Base-by-base conservation (phyloP, 805 yeast genomes). In the Cephaloascus fragrans region DNA sequence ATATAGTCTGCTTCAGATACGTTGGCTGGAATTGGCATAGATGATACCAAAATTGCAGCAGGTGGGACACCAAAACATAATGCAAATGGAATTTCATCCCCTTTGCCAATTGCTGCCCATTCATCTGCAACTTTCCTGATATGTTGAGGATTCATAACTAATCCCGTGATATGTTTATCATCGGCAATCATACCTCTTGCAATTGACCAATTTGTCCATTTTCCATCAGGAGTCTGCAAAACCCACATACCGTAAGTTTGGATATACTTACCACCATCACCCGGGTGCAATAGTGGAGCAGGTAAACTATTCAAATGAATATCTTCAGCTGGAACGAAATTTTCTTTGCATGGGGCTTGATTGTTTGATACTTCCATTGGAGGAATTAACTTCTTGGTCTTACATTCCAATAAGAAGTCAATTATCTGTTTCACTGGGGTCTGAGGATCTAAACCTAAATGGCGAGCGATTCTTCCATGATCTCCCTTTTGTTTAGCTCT, bases 41-140 rank as follows among this genome's bases (percentile, higher is more conserved):
- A 46, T 38, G 50, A 42, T 15, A 47, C 52, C 34, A 53, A 36
- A 18, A 53, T 52, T 12, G 57, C 53, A 10, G 59, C 56, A 3
- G 59, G 57, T 10, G 57, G 59, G 19, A 50, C 57, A 34, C 57
- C 59, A 38, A 54, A 54, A 36, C 50, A 44, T 35, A 54, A 43
- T 4, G 49, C 47, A 35, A 44, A 49, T 9, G 57, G 57, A 15
- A 53, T 43, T 16, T 45, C 31, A 15, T 44, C 41, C 9, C 50
- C 56, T 36, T 48, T 48, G 16, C 56, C 55, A 28, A 46, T 35
- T 3, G 41, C 47, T 9, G 38, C 44, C 55, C 55, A 52, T 32
- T 47, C 35, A 35, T 50, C 46, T 4, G 57, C 51, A 34, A 52
- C 50, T 18, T 39, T 45, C 32, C 47, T 37, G 12, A 54, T 54